phyloP scores from a whole-genome alignment of 768 basidiomycete species.

The Amanita rubescens region DNA sequence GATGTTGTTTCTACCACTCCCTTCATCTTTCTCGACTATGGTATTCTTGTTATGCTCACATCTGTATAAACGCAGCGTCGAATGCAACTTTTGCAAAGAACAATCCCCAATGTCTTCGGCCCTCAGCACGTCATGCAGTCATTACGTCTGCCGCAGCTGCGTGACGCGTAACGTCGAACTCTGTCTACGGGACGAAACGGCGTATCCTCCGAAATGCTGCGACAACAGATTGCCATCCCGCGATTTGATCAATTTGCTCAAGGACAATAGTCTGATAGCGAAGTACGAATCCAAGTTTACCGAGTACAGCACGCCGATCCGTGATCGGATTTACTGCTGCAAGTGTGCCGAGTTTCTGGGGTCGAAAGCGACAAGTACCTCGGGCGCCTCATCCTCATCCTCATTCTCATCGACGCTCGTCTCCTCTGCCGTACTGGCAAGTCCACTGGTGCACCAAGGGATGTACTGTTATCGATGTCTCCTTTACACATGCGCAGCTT shows the following conservation, averaged over 20 bases:
- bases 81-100: constrained; percentile 40
- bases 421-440: too few species aligned
- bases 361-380: neutral
- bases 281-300: neutral
- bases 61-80: constrained; percentile 14
- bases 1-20: neutral
- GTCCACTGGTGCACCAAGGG: too few species aligned
- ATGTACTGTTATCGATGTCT: neutral
- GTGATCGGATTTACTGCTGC: constrained; percentile 6
- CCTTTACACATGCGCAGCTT: constrained; percentile 15
- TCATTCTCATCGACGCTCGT: neutral
- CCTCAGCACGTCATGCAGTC: constrained; percentile 36
- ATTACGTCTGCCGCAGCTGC: constrained; percentile 42
- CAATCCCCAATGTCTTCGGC: constrained; percentile 12
- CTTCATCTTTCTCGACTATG: neutral
- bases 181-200: constrained; percentile 40
- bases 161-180: constrained; percentile 31
- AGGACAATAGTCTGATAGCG: neutral
- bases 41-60: neutral
- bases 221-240: constrained; percentile 14
- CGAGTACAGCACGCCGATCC: constrained; percentile 4
- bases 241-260: constrained; percentile 7
- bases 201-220: constrained; percentile 49
- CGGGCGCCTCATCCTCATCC: too few species aligned
- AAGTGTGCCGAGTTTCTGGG: constrained; percentile 1